These are phyloP conservation scores for Saturnispora serradocipensis DNA, from an alignment of 805 yeast genomes.

Conservation along the genomic window DNA sequence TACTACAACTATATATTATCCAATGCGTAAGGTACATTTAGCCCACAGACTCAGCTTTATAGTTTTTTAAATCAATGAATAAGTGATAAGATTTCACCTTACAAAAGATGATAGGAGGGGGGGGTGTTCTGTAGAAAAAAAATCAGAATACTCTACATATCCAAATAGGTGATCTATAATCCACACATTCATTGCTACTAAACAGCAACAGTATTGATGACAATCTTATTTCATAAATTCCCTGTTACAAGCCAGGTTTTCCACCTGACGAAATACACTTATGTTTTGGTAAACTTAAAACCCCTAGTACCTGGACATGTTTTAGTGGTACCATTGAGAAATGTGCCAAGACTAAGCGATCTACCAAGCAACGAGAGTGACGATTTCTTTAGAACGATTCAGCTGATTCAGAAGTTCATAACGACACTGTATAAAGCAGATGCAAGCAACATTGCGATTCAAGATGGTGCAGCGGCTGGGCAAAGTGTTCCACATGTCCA, in stretches of 20 bases:
- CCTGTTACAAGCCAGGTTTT: constrained; percentile 49
- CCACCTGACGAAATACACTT: constrained; percentile 55
- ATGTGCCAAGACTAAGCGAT: constrained; percentile 58
- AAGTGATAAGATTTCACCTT: not conserved
- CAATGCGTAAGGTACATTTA: not conserved
- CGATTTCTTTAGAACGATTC: constrained; percentile 75
- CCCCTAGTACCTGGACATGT: constrained; percentile 95
- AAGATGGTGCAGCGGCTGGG: constrained; percentile 94
- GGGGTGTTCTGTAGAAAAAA: not conserved
- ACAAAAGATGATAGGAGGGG: not conserved
- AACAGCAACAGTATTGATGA: not conserved
- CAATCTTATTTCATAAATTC: constrained; percentile 41
- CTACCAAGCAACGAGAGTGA: constrained; percentile 59
- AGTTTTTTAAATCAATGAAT: not conserved
- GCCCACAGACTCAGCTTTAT: not conserved
- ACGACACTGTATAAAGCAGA: constrained; percentile 65
- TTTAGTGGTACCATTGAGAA: constrained; percentile 73
- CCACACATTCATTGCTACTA: not conserved
- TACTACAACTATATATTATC: constrained; percentile 14
- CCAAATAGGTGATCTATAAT: not conserved
- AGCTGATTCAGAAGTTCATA: constrained; percentile 59
- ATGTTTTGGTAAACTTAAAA: constrained; percentile 81
- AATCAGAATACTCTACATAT: not conserved
- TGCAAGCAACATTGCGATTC: constrained; percentile 81
- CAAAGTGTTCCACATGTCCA: constrained; percentile 95